Percentiles rank a stretch among this genome's conserved stretches.
These are phyloP conservation scores for Sporisorium graminicola DNA, from an alignment of 1,284 basidiomycete genomes.

Conservation along the genomic window DNA sequence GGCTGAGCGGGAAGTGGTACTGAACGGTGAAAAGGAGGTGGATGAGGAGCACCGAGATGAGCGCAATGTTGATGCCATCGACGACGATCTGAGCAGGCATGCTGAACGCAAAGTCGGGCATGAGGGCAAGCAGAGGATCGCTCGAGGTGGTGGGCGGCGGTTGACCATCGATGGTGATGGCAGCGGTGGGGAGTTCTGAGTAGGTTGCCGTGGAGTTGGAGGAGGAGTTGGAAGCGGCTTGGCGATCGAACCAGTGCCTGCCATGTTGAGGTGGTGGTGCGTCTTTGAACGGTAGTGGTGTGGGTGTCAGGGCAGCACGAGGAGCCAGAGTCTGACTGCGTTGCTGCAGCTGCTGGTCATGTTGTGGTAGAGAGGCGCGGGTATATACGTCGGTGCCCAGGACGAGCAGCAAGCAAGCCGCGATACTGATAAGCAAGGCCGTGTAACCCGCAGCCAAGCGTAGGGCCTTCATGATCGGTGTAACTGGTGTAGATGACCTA, in stretches of 20 bases:
- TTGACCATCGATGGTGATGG: constrained; percentile 51
- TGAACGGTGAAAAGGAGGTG: constrained; percentile 95
- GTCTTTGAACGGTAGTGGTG: constrained; percentile 3
- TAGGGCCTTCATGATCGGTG: constrained; percentile 15
- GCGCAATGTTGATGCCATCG: constrained; percentile 86
- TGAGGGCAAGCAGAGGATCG: constrained; percentile 54
- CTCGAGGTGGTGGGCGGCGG: constrained; percentile 45
- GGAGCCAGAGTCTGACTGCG: constrained; percentile 2
- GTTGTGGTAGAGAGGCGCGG: constrained; percentile 1
- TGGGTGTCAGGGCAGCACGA: constrained; percentile 14
- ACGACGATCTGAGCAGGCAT: constrained; percentile 91
- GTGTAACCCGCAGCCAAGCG: not conserved
- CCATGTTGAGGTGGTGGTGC: not conserved
- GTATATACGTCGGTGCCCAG: constrained; percentile 6
- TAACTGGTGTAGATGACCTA: not conserved
- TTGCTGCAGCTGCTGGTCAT: constrained; percentile 6
- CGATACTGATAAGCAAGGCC: constrained; percentile 15
- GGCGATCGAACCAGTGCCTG: constrained; percentile 11
- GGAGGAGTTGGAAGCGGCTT: constrained; percentile 13
- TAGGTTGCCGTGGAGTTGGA: constrained; percentile 19
- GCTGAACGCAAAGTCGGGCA: constrained; percentile 76
- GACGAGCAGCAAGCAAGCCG: constrained; percentile 23
- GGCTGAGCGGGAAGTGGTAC: constrained; percentile 94
- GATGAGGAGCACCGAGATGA: constrained; percentile 87
- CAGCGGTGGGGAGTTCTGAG: constrained; percentile 44